A percentile compares a stretch with the other conserved stretches of the same genome.
phyloP scores from a whole-genome alignment of 495 filamentous ascomycete genomes.

The Aspergillus baeticus region DNA sequence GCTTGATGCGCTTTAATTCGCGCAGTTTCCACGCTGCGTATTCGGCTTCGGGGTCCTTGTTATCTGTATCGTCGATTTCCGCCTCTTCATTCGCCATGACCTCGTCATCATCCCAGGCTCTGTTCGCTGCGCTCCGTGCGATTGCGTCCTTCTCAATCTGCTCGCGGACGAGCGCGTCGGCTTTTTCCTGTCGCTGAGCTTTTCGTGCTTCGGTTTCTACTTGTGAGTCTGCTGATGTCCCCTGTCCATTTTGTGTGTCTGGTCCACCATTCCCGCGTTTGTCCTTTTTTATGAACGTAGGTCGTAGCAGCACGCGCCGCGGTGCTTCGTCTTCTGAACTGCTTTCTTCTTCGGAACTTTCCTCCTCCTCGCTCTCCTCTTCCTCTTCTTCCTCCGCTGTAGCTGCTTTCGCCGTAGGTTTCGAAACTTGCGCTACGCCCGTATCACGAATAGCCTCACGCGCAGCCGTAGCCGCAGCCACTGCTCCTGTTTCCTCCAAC shows the following conservation, averaged over 20 bases:
- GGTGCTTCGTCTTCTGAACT: constrained; percentile 75
- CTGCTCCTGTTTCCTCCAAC: no score
- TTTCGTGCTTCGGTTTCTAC: constrained; percentile 58
- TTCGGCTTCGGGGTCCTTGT: constrained; percentile 83
- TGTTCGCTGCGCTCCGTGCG: constrained; percentile 70
- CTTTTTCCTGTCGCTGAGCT: constrained; percentile 58
- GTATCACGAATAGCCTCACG: not conserved
- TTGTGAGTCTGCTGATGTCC: constrained; percentile 38
- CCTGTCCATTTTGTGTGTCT: constrained; percentile 17
- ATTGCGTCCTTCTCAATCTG: constrained; percentile 79
- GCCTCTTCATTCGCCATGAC: constrained; percentile 58
- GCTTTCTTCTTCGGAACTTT: constrained; percentile 50
- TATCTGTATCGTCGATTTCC: constrained; percentile 81
- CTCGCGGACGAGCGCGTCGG: constrained; percentile 80
- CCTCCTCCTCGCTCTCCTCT: constrained; percentile 50
- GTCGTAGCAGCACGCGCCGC: constrained; percentile 72
- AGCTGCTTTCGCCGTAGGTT: not conserved
- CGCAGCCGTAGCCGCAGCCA: constrained; percentile 20
- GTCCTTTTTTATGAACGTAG: constrained; percentile 88
- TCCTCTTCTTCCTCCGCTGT: constrained; percentile 47
- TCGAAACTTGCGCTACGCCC: constrained; percentile 45
- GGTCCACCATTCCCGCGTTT: constrained; percentile 51
- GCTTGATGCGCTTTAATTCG: constrained; percentile 82
- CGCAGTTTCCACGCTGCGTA: constrained; percentile 91
- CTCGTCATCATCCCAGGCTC: constrained; percentile 84